Base-by-base conservation (phyloP, 2,329 filamentous ascomycete species). In the Zelopaecilomyces penicillatus region DNA sequence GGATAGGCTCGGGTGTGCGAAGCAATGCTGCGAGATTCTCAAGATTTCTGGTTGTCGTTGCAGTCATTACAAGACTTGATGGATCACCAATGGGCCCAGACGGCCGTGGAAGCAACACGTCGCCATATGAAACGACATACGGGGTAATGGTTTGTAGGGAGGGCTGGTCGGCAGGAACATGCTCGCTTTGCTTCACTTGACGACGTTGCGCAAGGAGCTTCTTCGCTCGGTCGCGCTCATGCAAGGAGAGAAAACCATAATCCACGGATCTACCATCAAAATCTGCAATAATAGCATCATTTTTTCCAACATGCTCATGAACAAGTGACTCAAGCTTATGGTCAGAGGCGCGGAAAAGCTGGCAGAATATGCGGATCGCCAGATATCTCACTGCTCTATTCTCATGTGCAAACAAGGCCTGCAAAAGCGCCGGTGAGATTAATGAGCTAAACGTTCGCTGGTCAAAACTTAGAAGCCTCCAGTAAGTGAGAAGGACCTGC, bases 401-500 rank as follows among this genome's bases (percentile, higher is more conserved):
- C 39, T 65, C 57, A 59, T 83, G 76, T 42, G 71, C 68, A 54
- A 95, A 84, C 9, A 94, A 69, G 30, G 65, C 65, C 64, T 89
- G 82, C 37, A 95, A 71, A 50, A 78, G 76, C 39, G 79, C 74
- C 1, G 84, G 80, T 32, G 78, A 78, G 31, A 89, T 74, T 54
- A 80, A 70, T 47, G 67, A 68, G 7, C 76, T 75, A 58, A 90
- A 95, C 4, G 74, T 75, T 37, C 75, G 71, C 52, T 77, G 73
- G 59, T 96, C 83, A 58, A 86, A 86, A 57, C 80, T 85, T 49
- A 95, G 70, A 12, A 97, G 74, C 52, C 93, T 80, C 69, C 89
- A 94, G 34, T 83, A 65, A 33, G 87, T 55, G 37, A 67, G 42
- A 8, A 68, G 58, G 27, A 53, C 54, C 45, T 61, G 52, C 32